Evolutionary conservation across 495 filamentous ascomycete genomes (phyloP).

Genomic region (Penicillium canescens): DNA sequence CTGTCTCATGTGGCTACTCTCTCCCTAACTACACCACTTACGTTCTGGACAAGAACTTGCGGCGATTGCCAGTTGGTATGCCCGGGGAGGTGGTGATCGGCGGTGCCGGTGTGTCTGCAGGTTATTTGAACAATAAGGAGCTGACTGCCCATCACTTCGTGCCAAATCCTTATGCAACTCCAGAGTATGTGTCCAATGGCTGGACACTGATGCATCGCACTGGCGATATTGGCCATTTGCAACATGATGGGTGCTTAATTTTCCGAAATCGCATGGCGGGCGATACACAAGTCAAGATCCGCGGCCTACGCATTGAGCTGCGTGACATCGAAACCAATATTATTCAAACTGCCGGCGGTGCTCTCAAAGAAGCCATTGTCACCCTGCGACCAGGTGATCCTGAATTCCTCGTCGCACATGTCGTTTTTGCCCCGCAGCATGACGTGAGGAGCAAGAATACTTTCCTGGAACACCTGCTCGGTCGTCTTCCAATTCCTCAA

Average conservation of each 20-base stretch:
- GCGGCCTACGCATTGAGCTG: constrained; percentile 53
- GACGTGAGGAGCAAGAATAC: constrained; percentile 8
- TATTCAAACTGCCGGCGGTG: constrained; percentile 21
- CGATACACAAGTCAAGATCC: constrained; percentile 50
- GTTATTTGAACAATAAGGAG: constrained; percentile 37
- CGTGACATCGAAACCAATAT: constrained; percentile 45
- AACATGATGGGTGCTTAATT: constrained; percentile 36
- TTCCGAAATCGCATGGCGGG: constrained; percentile 42
- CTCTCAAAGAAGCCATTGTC: constrained; percentile 35
- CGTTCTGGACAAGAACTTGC: constrained; percentile 40
- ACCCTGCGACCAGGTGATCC: constrained; percentile 14
- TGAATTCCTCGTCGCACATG: constrained; percentile 37
- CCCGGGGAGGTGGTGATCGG: constrained; percentile 45
- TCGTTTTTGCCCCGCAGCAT: constrained; percentile 17
- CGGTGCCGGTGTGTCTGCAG: constrained; percentile 37
- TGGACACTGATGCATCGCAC: constrained; percentile 42
- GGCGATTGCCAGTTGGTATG: constrained; percentile 35
- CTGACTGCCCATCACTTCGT: constrained; percentile 37
- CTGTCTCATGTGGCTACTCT: constrained; percentile 26
- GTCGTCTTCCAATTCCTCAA: constrained; percentile 37
- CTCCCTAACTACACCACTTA: constrained; percentile 42
- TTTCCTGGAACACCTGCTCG: constrained; percentile 23
- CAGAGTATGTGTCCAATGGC: constrained; percentile 16
- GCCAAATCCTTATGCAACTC: constrained; percentile 24
- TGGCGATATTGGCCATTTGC: constrained; percentile 37